phyloP scores from a whole-genome alignment of 345 rosid species.

The Luvunga scandens region DNA sequence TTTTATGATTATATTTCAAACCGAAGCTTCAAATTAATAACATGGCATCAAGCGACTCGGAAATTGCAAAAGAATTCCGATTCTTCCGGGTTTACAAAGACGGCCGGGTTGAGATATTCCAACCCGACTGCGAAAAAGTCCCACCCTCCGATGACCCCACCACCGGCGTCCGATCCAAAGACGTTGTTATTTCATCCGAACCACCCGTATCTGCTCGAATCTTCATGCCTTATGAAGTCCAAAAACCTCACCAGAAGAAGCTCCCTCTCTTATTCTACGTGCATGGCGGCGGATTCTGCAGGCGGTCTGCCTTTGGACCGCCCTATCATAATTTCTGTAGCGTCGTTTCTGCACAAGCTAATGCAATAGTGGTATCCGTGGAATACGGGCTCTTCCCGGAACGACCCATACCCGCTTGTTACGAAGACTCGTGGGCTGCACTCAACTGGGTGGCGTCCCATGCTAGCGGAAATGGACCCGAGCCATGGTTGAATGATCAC shows the following conservation, averaged over 20 bases:
- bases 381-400: constrained; percentile 44
- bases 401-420: constrained; percentile 42
- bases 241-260: constrained; percentile 13
- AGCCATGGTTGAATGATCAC: constrained; percentile 34
- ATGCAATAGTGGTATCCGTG: constrained; percentile 31
- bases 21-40: too few relatives aligned
- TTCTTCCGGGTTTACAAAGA: constrained; percentile 26
- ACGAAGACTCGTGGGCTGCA: constrained; percentile 47
- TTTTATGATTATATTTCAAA: too few relatives aligned
- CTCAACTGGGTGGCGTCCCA: constrained; percentile 48
- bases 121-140: background rate
- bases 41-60: constrained; percentile 4
- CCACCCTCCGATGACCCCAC: constrained; percentile 17
- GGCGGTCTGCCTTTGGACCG: constrained; percentile 29
- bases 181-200: constrained; percentile 26
- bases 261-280: constrained; percentile 38
- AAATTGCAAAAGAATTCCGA: constrained; percentile 16
- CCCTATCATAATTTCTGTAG: constrained; percentile 25
- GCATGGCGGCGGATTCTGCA: constrained; percentile 46
- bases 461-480: constrained; percentile 28
- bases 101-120: constrained; percentile 20
- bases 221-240: constrained; percentile 29
- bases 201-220: constrained; percentile 32
- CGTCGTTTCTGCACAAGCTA: constrained; percentile 23
- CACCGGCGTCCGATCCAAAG: constrained; percentile 27